Percentiles rank a stretch among this genome's conserved stretches.
Conservation (phyloP, 2,329 filamentous ascomycete genomes). For the Pseudogymnoascus sp. region DNA sequence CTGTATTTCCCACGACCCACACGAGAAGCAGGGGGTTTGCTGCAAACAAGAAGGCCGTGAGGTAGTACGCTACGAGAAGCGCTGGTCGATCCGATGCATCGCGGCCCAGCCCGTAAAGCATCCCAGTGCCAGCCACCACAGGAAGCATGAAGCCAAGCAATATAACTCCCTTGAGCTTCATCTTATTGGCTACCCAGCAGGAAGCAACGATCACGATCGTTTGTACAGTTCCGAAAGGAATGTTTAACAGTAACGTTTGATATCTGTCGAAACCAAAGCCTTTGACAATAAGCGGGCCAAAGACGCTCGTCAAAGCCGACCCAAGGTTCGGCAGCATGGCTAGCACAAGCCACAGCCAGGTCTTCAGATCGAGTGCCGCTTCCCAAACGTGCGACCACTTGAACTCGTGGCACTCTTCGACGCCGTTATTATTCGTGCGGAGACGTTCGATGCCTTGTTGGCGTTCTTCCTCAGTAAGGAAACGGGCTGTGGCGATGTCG, state of each 20-base stretch:
- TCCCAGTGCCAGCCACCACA: slow-evolving; percentile 49
- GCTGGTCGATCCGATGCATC: slow-evolving; percentile 36
- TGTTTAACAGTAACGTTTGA: slow-evolving; percentile 9
- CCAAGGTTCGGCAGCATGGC: slow-evolving; percentile 10
- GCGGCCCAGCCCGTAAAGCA: slow-evolving; percentile 47
- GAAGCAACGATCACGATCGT: slow-evolving; percentile 48
- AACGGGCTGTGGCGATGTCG: slow-evolving; percentile 44
- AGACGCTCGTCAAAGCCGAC: neutral
- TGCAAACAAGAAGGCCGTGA: slow-evolving; percentile 57
- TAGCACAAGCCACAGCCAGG: slow-evolving; percentile 37
- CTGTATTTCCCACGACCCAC: slow-evolving; percentile 63
- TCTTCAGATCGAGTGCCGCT: slow-evolving; percentile 49
- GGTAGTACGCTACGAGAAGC: slow-evolving; percentile 53
- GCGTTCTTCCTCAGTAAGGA: slow-evolving; percentile 46
- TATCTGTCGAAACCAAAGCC: slow-evolving; percentile 11
- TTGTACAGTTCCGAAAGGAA: slow-evolving; percentile 50
- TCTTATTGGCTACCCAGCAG: slow-evolving; percentile 49
- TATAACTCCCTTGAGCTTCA: slow-evolving; percentile 47
- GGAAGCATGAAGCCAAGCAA: slow-evolving; percentile 46
- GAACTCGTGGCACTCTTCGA: slow-evolving; percentile 54
- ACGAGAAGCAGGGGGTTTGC: slow-evolving; percentile 57
- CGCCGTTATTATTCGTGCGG: slow-evolving; percentile 34
- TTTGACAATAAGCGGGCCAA: slow-evolving; percentile 8
- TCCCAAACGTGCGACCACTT: slow-evolving; percentile 44
- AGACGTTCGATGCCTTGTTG: slow-evolving; percentile 44